Evolutionary conservation across 2,329 filamentous ascomycete species (phyloP), one percentile per base, ranked within the genome.

Genomic region (Fusarium subtropicale): DNA sequence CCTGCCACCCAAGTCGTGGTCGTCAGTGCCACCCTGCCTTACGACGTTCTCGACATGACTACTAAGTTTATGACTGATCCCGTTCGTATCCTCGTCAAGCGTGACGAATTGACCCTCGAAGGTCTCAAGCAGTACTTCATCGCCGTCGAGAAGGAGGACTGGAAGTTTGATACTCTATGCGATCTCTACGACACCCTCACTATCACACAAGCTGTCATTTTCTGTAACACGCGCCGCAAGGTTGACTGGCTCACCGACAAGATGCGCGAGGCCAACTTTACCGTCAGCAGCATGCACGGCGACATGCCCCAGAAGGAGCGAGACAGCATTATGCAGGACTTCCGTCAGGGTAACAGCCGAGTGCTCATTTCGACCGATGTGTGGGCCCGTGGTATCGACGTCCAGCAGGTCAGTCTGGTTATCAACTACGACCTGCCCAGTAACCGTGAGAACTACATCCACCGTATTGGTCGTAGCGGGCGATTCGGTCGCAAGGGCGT

Each of bases 61-160:
- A 98, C 95, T 73, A 98, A 98, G 82, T 99, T 99, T 87, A 99
- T 99, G 96, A 97, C 93, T 28, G 95, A 98, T 76, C 95, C 95
- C 1, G 95, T 97, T 46, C 92, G 95, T 71, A 97, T 98, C 77
- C 87, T 98, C 28, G 95, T 98, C 80, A 97, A 98, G 89, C 94
- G 94, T 90, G 96, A 98, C 81, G 96, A 99, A 80, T 84, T 99
- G 85, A 99, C 96, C 3, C 89, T 99, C 52, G 96, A 98, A 83
- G 96, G 96, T 60, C 86, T 99, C 53, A 98, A 98, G 85, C 96
- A 99, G 81, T 99, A 97, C 85, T 99, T 97, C 79, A 98, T 99
- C 76, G 96, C 96, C 3, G 96, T 98, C 22, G 96, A 99, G 82
- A 98, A 97, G 85, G 96, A 99, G 81, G 96, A 98, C 79, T 99